Evolutionary conservation across 2,329 filamentous ascomycete genomes (phyloP).

Genomic region (Arthrobotrys musiformis): DNA sequence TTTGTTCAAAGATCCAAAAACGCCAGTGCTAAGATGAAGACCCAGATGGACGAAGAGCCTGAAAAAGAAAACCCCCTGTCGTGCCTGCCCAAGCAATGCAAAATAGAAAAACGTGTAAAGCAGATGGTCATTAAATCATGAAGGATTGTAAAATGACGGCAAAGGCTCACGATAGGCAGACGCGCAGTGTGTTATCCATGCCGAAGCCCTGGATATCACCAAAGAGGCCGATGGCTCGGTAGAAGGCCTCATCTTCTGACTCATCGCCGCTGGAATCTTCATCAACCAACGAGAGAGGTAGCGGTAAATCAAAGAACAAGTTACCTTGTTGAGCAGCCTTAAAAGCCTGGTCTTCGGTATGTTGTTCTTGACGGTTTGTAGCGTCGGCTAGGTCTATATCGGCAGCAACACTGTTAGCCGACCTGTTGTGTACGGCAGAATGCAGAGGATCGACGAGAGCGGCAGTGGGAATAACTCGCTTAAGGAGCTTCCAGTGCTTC

Average conservation of each 20-base stretch:
- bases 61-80: constrained; percentile 21
- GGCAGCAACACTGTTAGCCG: constrained; percentile 55
- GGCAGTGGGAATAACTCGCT: constrained; percentile 30
- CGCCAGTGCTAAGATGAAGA: constrained; percentile 56
- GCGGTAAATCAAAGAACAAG: constrained; percentile 57
- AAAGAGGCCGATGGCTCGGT: constrained; percentile 56
- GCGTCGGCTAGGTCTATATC: constrained; percentile 53
- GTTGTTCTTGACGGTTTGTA: constrained; percentile 55
- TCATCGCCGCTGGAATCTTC: constrained; percentile 56
- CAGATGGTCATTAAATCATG: constrained; percentile 54
- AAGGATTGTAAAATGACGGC: constrained; percentile 27
- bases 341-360: constrained; percentile 56
- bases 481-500: constrained; percentile 34
- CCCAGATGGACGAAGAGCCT: constrained; percentile 34
- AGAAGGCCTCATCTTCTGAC: constrained; percentile 56
- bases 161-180: constrained; percentile 44
- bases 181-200: constrained; percentile 46
- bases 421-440: constrained; percentile 38
- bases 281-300: constrained; percentile 55
- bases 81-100: constrained; percentile 18
- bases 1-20: constrained; percentile 55
- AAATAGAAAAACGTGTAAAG: constrained; percentile 31
- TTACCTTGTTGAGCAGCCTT: constrained; percentile 56
- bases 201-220: constrained; percentile 53
- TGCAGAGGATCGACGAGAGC: constrained; percentile 33